phyloP scores from a whole-genome alignment of 1,284 basidiomycete species.

The Trichosporon sp. region DNA sequence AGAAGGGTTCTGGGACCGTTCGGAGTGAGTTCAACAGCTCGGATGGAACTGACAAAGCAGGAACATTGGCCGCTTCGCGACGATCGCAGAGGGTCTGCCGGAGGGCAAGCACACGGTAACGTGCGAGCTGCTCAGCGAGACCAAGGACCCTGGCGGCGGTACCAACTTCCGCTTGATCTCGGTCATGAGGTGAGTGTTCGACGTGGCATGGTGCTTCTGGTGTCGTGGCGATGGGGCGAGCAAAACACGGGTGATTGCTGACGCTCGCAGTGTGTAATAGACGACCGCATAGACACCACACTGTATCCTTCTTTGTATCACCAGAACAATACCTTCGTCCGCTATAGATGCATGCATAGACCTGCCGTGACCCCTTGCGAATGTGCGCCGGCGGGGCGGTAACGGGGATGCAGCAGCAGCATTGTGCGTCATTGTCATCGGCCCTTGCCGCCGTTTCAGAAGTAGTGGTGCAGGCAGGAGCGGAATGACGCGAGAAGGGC shows the following conservation, averaged over 20 bases:
- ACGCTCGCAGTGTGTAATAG: background rate
- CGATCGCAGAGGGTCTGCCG: constrained; percentile 5
- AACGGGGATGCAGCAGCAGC: background rate
- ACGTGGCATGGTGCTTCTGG: background rate
- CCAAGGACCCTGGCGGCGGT: constrained; percentile 14
- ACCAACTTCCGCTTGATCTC: constrained; percentile 20
- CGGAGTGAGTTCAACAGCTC: background rate
- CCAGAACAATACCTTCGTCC: background rate
- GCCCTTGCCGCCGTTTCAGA: background rate
- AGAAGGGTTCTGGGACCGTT: constrained; percentile 37
- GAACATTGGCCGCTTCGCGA: constrained; percentile 21
- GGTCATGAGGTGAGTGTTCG: constrained; percentile 12
- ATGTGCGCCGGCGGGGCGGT: background rate
- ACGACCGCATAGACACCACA: background rate
- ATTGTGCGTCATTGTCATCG: background rate
- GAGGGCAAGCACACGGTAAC: constrained; percentile 15
- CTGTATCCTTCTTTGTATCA: background rate
- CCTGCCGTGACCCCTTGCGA: background rate
- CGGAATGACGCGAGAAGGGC: background rate
- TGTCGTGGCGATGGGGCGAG: background rate
- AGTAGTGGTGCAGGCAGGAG: background rate
- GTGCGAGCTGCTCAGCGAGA: constrained; percentile 19
- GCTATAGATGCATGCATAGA: background rate
- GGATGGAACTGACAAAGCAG: constrained; percentile 11
- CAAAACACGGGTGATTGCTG: background rate